phyloP scores from a whole-genome alignment of 2,329 filamentous ascomycete species.

The Coniochaeta pulveracea region DNA sequence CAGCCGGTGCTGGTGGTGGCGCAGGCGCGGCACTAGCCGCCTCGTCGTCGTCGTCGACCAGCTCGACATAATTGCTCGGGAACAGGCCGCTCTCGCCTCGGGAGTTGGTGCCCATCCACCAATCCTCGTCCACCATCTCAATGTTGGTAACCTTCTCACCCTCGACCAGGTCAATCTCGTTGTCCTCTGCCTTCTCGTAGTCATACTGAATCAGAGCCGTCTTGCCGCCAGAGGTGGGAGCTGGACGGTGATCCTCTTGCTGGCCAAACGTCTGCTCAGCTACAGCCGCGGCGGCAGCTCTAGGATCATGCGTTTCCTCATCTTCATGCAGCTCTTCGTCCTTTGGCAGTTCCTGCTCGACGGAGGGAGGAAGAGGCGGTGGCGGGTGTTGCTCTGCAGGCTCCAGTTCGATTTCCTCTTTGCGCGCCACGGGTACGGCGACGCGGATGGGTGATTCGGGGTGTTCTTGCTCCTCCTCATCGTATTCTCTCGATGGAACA shows the following conservation, averaged over 20 bases:
- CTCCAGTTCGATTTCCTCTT: constrained; percentile 39
- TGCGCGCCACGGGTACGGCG: constrained; percentile 71
- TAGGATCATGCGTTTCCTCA: constrained; percentile 45
- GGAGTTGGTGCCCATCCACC: constrained; percentile 93
- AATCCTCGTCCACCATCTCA: constrained; percentile 95
- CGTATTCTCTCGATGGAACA: constrained; percentile 18
- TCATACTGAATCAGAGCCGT: constrained; percentile 81
- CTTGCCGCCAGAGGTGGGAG: constrained; percentile 41
- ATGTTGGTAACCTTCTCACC: constrained; percentile 84
- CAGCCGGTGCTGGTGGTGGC: constrained; percentile 17
- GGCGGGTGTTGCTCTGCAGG: constrained; percentile 39
- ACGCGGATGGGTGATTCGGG: constrained; percentile 74
- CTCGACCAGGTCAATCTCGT: constrained; percentile 85
- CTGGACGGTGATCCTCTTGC: constrained; percentile 20
- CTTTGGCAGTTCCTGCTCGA: constrained; percentile 49
- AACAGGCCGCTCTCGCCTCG: constrained; percentile 81
- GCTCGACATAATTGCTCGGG: constrained; percentile 93
- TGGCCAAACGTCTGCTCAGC: constrained; percentile 33
- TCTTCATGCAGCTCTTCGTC: constrained; percentile 57
- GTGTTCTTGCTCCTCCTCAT: constrained; percentile 35
- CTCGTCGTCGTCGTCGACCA: constrained; percentile 52
- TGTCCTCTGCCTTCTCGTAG: constrained; percentile 95
- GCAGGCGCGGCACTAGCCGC: constrained; percentile 13
- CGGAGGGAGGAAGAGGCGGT: constrained; percentile 42
- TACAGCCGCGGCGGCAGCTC: constrained; percentile 46